These are phyloP conservation scores for Aureobasidium vineae DNA, from an alignment of 2,329 filamentous ascomycete species.

Conservation along the genomic window DNA sequence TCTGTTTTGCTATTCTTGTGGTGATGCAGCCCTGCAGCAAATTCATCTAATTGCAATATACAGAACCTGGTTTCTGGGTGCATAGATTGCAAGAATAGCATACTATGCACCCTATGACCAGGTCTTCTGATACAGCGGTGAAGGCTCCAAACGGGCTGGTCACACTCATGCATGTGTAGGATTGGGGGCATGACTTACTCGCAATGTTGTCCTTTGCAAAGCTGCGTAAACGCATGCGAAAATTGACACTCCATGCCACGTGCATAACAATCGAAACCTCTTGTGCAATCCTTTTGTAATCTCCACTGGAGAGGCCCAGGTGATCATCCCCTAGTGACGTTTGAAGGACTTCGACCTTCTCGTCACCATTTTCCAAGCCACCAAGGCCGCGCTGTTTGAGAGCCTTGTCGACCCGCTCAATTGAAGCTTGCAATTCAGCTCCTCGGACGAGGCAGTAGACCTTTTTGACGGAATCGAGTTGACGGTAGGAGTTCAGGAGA, in stretches of 20 bases:
- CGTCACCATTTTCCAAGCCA: slow-evolving; percentile 39
- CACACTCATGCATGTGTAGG: slow-evolving; percentile 15
- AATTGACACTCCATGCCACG: slow-evolving; percentile 65
- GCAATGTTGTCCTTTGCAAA: slow-evolving; percentile 57
- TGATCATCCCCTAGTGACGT: slow-evolving; percentile 48
- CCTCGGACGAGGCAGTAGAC: slow-evolving; percentile 60
- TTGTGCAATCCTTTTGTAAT: slow-evolving; percentile 45
- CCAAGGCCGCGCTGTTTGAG: slow-evolving; percentile 42
- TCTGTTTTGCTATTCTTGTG: slow-evolving; percentile 24
- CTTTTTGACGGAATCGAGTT: slow-evolving; percentile 41
- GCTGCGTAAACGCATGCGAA: slow-evolving; percentile 55
- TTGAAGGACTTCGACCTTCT: slow-evolving; percentile 51
- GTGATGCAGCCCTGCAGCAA: slow-evolving; percentile 18
- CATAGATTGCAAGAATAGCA: slow-evolving; percentile 16
- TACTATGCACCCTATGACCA: slow-evolving; percentile 16
- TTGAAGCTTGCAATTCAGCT: slow-evolving; percentile 43
- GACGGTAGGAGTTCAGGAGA: slow-evolving; percentile 49
- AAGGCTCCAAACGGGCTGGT: slow-evolving; percentile 1
- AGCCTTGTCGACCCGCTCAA: slow-evolving; percentile 47
- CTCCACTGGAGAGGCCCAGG: slow-evolving; percentile 49
- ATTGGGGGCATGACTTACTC: slow-evolving; percentile 34
- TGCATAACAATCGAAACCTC: slow-evolving; percentile 58
- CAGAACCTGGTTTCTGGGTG: slow-evolving; percentile 21
- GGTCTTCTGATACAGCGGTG: slow-evolving; percentile 14
- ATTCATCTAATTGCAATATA: slow-evolving; percentile 11